Base-by-base conservation (phyloP, 495 filamentous ascomycete species). In the Emericellopsis terricola region DNA sequence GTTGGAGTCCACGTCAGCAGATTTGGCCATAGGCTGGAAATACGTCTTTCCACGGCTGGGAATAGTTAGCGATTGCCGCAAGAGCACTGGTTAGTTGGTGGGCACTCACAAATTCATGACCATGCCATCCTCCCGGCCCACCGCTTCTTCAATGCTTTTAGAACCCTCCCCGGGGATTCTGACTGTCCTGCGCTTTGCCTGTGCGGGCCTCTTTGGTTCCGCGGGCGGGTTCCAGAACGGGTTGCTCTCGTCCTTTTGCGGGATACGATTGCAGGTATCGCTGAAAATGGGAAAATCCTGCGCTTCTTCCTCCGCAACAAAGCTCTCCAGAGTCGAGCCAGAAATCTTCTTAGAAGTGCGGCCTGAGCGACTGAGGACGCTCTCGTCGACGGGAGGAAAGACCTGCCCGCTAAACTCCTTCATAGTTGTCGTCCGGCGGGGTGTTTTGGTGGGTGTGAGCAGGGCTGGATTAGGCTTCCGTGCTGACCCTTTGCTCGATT, bases 401-500 rank as follows among this genome's bases (percentile, higher is more conserved):
- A 97, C 60, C 37, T 73, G 73, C 43, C 85, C 79, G 14, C 83
- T 73, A 20, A 84, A n/a, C n/a, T n/a, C n/a, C n/a, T n/a, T n/a
- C 34, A 56, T 50, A 3, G 69, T 56, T 5, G 71, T 70, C 40
- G 76, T 72, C 56, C 79, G 80, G 34, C 70, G 69, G 1, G 89
- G 89, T 2, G 87, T 94, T 55, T 93, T 97, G 31, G 71, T 72
- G 8, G 89, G 89, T 8, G 89, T 96, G 3, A 84, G 86, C 31
- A 94, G 66, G 61, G 81, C 80, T 13, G 57, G 57, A 8, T 56
- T 38, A 21, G n/a, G n/a, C n/a, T n/a, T n/a, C n/a, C n/a, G n/a
- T n/a, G n/a, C n/a, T n/a, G n/a, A n/a, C n/a, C n/a, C n/a, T n/a
- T n/a, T n/a, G n/a, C n/a, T n/a, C n/a, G n/a, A n/a, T n/a, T n/a